These are phyloP conservation scores for Ganoderma lucidum DNA, from an alignment of 1,284 basidiomycete genomes.

Conservation along the genomic window DNA sequence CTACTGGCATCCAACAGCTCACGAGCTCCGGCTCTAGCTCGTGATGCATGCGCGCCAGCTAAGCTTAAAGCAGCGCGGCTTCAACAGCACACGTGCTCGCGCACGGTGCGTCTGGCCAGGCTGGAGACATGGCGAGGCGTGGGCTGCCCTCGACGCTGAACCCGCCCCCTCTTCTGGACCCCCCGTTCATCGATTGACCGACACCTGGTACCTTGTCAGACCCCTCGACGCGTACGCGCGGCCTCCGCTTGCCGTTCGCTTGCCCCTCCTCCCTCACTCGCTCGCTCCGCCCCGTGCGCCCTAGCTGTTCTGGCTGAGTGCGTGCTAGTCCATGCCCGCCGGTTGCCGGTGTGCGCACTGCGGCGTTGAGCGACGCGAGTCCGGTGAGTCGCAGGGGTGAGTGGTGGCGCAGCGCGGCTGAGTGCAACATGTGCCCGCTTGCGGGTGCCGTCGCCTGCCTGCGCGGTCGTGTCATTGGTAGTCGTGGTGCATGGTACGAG, in stretches of 20 bases:
- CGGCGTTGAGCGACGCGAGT: conserved; percentile 33
- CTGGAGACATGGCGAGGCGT: conserved; percentile 37
- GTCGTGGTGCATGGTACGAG: conserved; percentile 15
- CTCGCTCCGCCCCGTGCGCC: conserved; percentile 33
- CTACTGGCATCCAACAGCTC: conserved; percentile 30
- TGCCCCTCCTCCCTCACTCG: conserved; percentile 31
- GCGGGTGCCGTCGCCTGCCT: conserved; percentile 32
- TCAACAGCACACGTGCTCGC: conserved; percentile 30
- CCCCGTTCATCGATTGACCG: conserved; percentile 24
- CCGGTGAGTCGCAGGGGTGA: conserved; percentile 28
- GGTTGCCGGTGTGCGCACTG: conserved; percentile 22
- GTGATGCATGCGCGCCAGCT: conserved; percentile 31
- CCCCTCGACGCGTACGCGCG: conserved; percentile 22
- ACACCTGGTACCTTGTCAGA: conserved; percentile 19
- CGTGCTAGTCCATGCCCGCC: conserved; percentile 40
- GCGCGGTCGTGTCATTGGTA: conserved; percentile 16
- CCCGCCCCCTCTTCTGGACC: conserved; percentile 21
- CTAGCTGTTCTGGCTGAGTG: conserved; percentile 32
- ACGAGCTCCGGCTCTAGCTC: conserved; percentile 31
- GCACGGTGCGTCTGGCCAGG: conserved; percentile 33
- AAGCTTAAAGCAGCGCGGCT: conserved; percentile 16
- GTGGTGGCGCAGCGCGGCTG: conserved; percentile 23
- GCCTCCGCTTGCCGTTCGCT: conserved; percentile 30
- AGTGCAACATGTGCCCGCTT: conserved; percentile 30
- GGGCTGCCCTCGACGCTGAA: conserved; percentile 29